Percentiles rank a stretch among this genome's conserved stretches.
Conservation (phyloP, 2,329 filamentous ascomycete species). For the Hypoxylon sp. region DNA sequence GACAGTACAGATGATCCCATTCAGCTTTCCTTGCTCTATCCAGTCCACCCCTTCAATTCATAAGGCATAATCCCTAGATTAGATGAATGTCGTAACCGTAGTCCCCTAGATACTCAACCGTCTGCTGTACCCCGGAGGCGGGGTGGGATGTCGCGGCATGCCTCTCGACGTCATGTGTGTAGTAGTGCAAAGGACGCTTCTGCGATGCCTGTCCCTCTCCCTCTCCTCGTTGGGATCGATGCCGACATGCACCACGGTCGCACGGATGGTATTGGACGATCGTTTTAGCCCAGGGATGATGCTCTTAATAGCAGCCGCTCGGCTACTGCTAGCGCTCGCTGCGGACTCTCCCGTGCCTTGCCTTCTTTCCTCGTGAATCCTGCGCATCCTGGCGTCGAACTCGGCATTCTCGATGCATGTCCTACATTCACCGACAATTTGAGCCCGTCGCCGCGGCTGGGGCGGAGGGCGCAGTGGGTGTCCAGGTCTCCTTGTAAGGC, state of each 20-base stretch:
- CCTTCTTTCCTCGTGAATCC: constrained; percentile 32
- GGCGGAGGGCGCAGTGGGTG: constrained; percentile 43
- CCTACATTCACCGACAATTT: constrained; percentile 50
- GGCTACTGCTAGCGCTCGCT: not conserved
- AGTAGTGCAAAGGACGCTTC: constrained; percentile 29
- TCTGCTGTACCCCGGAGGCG: constrained; percentile 39
- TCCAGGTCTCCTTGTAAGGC: constrained; percentile 46
- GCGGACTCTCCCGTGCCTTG: constrained; percentile 34
- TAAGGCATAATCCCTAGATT: not conserved
- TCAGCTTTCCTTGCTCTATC: constrained; percentile 13
- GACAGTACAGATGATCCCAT: not conserved
- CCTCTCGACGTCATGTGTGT: constrained; percentile 3
- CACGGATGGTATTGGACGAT: constrained; percentile 30
- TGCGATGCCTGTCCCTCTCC: not conserved
- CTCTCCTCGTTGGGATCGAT: constrained; percentile 21
- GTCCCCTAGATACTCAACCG: constrained; percentile 36
- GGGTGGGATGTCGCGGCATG: constrained; percentile 43
- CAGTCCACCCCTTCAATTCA: constrained; percentile 4
- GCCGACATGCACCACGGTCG: constrained; percentile 37
- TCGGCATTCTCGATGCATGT: constrained; percentile 49
- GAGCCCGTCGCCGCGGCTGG: constrained; percentile 38
- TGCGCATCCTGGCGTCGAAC: constrained; percentile 43
- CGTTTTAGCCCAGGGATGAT: constrained; percentile 43
- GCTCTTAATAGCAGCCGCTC: constrained; percentile 36
- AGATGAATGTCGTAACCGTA: constrained; percentile 3